A percentile compares a stretch with the other conserved stretches of the same genome.
phyloP scores from a whole-genome alignment of 176 grass and related monocot genomes.

The Sorghum bicolor region Sorghum_bicolor_NCBIv3 NC_012875.2:56655001-56655500 shows the following conservation, averaged over 20 bases:
- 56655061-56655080: neutral
- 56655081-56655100: neutral
- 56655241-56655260: neutral
- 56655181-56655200: neutral
- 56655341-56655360: neutral
- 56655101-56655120: neutral
- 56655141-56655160: neutral
- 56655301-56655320: neutral
- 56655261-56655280: neutral
- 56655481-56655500: slow-evolving; percentile 27
- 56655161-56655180: neutral
- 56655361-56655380: slow-evolving; percentile 9
- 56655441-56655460: slow-evolving; percentile 17
- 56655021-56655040: neutral
- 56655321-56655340: slow-evolving; percentile 14
- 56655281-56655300: neutral
- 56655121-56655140: neutral
- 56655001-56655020: neutral
- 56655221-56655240: neutral
- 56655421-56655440: neutral
- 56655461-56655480: neutral
- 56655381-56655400: neutral
- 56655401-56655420: neutral
- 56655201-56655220: neutral
- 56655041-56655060: neutral